Base-by-base conservation (phyloP, 2,329 filamentous ascomycete genomes). In the Pezicula carpinea region DNA sequence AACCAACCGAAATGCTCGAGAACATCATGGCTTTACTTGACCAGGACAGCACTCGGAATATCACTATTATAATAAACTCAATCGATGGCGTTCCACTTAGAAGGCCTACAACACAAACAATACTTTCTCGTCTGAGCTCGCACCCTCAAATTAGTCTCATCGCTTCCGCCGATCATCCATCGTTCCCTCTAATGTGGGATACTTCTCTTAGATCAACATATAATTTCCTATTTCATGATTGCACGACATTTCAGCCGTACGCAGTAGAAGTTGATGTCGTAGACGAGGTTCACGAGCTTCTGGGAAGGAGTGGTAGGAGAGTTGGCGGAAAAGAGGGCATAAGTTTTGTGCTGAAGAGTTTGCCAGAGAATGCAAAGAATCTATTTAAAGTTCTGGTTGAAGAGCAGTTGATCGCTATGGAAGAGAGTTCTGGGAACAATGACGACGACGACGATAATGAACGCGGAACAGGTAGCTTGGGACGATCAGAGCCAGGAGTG, bases 281-380 rank as follows among this genome's bases (percentile, higher is more conserved):
- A 3, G 90, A 97, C 64, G 87, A 90, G 53, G 90, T 97, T 13
- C 88, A 96, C 64, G 84, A 88, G 59, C 76, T 96, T 0, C 78
- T 97, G 0, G 90, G 91, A 39, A 82, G 89, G 45, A 89, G 84
- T 58, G 83, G 88, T 18, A 77, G 87, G 43, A 82, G 89, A 35
- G 78, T 92, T 6, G 90, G 89, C 45, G 93, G 93, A 39, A 87
- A 90, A 62, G 92, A 96, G 60, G 93, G 93, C 52, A 88, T 96
- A 1, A 84, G 83, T 5, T 97, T 93, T 62, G 93, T 99, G 46
- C 73, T 99, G 45, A 88, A 87, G 60, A 92, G 85, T 65, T 69
- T 99, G 52, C 91, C 93, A 0, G 90, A 95, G 67, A 97, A 97
- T 61, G 93, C 93, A 0, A 83, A 88, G 64, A 89, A 83, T 50